Percentiles rank a stretch among this genome's conserved stretches.
These are phyloP conservation scores for Gymnopus androsaceus DNA, from an alignment of 1,284 basidiomycete species.

Conservation along the genomic window DNA sequence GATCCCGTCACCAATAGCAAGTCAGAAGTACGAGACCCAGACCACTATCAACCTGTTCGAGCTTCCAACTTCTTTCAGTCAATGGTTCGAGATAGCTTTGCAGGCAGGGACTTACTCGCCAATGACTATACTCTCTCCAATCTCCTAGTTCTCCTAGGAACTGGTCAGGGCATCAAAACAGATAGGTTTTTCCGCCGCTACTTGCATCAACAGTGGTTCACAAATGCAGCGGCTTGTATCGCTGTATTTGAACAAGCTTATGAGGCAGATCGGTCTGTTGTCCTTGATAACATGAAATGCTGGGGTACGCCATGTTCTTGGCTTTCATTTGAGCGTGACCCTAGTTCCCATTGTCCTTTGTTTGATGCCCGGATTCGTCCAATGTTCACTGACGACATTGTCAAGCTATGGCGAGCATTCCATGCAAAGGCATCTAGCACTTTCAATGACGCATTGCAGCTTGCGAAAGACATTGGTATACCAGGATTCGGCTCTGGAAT, in stretches of 20 bases:
- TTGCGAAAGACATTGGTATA: neutral
- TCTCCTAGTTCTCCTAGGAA: slow-evolving; percentile 9
- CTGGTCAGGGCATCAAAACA: slow-evolving; percentile 12
- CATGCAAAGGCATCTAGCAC: neutral
- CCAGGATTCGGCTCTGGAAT: slow-evolving; percentile 14
- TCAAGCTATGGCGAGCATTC: neutral
- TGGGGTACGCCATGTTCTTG: slow-evolving; percentile 3
- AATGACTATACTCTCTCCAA: slow-evolving; percentile 8
- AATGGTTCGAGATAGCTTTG: neutral
- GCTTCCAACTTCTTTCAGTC: neutral
- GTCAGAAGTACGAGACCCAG: neutral
- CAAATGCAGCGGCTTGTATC: neutral
- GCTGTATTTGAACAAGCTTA: neutral
- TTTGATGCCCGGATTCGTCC: neutral
- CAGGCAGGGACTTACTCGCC: neutral
- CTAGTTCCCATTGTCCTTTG: neutral
- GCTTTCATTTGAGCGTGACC: neutral
- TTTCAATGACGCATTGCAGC: slow-evolving; percentile 2
- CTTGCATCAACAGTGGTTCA: neutral
- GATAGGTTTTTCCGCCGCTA: neutral
- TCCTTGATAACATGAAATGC: neutral
- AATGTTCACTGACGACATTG: slow-evolving; percentile 6
- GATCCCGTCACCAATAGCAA: neutral
- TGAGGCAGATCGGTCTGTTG: neutral
- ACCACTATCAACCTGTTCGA: slow-evolving; percentile 1